Conservation (phyloP, 805 yeast genomes). For the Wickerhamiella allomyrinae region DNA sequence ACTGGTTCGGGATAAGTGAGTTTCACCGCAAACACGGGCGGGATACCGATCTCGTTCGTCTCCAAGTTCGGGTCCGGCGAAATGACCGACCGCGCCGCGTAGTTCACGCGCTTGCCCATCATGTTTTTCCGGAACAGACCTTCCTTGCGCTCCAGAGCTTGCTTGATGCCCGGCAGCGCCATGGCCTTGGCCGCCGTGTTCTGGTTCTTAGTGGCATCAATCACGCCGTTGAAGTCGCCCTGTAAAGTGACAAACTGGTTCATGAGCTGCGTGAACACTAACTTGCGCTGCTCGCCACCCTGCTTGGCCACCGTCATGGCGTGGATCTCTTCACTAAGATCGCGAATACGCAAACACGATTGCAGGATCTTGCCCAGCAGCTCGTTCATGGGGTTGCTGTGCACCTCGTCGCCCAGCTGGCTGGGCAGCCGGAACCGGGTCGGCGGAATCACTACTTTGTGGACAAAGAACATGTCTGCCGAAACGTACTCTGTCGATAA, state of each 20-base stretch:
- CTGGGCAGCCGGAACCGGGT: conserved; percentile 96
- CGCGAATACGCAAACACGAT: conserved; percentile 71
- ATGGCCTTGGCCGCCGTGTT: conserved; percentile 49
- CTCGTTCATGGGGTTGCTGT: conserved; percentile 89
- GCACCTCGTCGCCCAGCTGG: conserved; percentile 89
- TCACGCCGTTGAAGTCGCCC: conserved; percentile 85
- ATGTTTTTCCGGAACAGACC: conserved; percentile 96
- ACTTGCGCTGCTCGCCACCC: conserved; percentile 51
- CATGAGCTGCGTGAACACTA: conserved; percentile 79
- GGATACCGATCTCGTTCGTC: conserved; percentile 96
- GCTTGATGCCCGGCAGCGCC: conserved; percentile 92
- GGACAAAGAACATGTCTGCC: conserved; percentile 83
- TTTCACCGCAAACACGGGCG: conserved; percentile 94
- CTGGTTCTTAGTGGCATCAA: conserved; percentile 83
- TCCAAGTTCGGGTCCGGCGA: conserved; percentile 98
- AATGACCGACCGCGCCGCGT: conserved; percentile 97
- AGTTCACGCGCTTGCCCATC: conserved; percentile 99
- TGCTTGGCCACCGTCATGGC: conserved; percentile 43
- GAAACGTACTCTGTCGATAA: conserved; percentile 30
- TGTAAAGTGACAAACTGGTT: conserved; percentile 90
- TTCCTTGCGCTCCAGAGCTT: conserved; percentile 94
- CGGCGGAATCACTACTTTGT: conserved; percentile 84
- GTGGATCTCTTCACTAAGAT: conserved; percentile 72
- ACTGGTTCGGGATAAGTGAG: conserved; percentile 98
- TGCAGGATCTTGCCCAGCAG: conserved; percentile 64